These are phyloP conservation scores for Malus fusca DNA, from an alignment of 306 rosid genomes.

Conservation along the genomic window DNA sequence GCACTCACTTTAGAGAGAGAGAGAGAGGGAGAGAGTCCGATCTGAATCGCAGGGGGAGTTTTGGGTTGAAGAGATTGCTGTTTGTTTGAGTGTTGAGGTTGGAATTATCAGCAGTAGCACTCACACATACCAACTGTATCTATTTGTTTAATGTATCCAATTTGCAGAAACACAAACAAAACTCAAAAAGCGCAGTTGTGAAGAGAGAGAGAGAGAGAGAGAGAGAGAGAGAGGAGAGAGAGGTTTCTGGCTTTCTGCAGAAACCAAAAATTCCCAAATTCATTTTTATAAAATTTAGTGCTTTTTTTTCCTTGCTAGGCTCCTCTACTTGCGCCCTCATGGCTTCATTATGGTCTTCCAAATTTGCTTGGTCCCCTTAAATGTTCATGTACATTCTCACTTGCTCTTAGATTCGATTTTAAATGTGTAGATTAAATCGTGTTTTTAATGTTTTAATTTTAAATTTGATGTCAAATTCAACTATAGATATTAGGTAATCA, in stretches of 20 bases:
- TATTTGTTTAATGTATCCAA: neutral
- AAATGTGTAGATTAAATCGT: no score
- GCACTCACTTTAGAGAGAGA: slow-evolving; percentile 12
- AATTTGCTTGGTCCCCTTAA: slow-evolving; percentile 21
- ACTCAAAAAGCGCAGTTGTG: neutral
- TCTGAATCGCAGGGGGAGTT: slow-evolving; percentile 6
- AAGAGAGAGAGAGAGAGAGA: neutral
- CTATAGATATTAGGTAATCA: no score
- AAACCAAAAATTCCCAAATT: neutral
- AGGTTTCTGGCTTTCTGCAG: slow-evolving; percentile 1
- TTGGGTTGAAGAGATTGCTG: neutral
- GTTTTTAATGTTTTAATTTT: no score
- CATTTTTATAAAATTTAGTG: neutral
- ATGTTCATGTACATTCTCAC: neutral
- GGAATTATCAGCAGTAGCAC: neutral
- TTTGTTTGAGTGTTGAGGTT: neutral
- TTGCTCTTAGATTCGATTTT: no score
- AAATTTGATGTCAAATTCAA: neutral
- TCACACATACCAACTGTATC: neutral
- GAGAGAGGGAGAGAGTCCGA: neutral
- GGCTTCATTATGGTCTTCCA: slow-evolving; percentile 16
- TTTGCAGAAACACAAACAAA: slow-evolving; percentile 8
- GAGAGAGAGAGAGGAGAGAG: neutral
- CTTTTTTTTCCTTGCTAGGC: neutral
- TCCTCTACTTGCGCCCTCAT: slow-evolving; percentile 30